phyloP scores from a whole-genome alignment of 352 stramenopile genomes.

The Pseudoperonospora humuli region DNA sequence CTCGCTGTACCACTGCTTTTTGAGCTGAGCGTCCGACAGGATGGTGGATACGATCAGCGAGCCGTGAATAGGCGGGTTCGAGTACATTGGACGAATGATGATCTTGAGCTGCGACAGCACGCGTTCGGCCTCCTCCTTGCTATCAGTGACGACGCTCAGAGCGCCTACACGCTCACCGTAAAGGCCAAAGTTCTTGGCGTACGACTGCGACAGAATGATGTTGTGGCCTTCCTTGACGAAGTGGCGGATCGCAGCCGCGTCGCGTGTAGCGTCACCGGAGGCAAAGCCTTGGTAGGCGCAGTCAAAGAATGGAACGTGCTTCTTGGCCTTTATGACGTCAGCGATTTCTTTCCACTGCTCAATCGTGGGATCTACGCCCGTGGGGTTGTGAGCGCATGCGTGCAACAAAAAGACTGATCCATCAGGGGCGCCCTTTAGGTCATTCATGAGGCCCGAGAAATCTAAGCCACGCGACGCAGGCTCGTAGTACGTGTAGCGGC shows the following conservation, averaged over 20 bases:
- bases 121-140: constrained; percentile 92
- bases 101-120: constrained; percentile 98
- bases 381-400: constrained; percentile 99
- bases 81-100: constrained; percentile 98
- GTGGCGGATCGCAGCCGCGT: constrained; percentile 92
- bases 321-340: constrained; percentile 91
- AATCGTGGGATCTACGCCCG: constrained; percentile 94
- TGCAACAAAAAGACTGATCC: constrained; percentile 97
- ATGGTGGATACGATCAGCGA: constrained; percentile 97
- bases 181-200: constrained; percentile 99
- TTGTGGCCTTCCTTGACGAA: constrained; percentile 99
- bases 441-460: constrained; percentile 91
- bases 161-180: constrained; percentile 98
- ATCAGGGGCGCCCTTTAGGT: constrained; percentile 91
- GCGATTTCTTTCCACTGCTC: constrained; percentile 98
- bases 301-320: constrained; percentile 98
- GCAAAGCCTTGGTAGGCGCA: constrained; percentile 99
- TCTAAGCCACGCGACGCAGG: constrained; percentile 83
- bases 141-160: constrained; percentile 91
- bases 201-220: constrained; percentile 96
- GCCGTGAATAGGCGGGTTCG: constrained; percentile 97
- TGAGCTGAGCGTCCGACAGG: constrained; percentile 89
- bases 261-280: constrained; percentile 92
- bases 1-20: constrained; percentile 91
- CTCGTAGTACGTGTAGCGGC: constrained; percentile 83